Evolutionary conservation across 2,329 filamentous ascomycete genomes (phyloP).

Genomic region (Colletotrichum scovillei): DNA sequence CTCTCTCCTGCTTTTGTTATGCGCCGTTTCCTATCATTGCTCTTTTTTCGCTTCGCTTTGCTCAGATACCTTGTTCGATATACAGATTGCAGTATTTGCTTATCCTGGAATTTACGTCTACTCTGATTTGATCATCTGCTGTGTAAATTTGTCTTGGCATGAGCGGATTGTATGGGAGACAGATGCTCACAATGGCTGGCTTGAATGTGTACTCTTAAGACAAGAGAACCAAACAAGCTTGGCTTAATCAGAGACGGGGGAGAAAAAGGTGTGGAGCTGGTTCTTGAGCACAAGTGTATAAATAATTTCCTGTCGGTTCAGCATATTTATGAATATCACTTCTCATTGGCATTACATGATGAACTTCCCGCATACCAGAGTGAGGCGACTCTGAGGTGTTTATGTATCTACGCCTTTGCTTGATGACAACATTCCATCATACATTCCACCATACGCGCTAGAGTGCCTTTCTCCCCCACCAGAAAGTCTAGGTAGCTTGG

Average conservation of each 20-base stretch:
- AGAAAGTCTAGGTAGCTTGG: neutral
- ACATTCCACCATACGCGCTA: neutral
- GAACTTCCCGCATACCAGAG: neutral
- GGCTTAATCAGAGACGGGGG: neutral
- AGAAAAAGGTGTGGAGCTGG: neutral
- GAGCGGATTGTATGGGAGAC: neutral
- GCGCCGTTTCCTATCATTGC: neutral
- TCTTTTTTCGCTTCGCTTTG: conserved; percentile 39
- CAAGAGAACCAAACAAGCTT: neutral
- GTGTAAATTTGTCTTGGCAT: conserved; percentile 20
- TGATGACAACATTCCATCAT: neutral
- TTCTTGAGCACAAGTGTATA: conserved; percentile 30
- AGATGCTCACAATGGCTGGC: conserved; percentile 4
- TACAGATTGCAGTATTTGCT: conserved; percentile 50
- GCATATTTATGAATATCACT: conserved; percentile 28
- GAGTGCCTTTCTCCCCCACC: neutral
- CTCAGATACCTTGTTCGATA: conserved; percentile 72
- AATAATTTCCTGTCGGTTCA: conserved; percentile 31
- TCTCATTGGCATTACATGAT: conserved; percentile 4
- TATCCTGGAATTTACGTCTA: conserved; percentile 24
- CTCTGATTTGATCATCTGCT: conserved; percentile 13
- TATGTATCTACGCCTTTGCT: neutral
- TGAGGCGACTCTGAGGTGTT: neutral
- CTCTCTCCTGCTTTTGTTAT: conserved; percentile 34
- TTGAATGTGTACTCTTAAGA: neutral